phyloP scores from a whole-genome alignment of 2,329 filamentous ascomycete genomes.

The Cercospora sp. region DNA sequence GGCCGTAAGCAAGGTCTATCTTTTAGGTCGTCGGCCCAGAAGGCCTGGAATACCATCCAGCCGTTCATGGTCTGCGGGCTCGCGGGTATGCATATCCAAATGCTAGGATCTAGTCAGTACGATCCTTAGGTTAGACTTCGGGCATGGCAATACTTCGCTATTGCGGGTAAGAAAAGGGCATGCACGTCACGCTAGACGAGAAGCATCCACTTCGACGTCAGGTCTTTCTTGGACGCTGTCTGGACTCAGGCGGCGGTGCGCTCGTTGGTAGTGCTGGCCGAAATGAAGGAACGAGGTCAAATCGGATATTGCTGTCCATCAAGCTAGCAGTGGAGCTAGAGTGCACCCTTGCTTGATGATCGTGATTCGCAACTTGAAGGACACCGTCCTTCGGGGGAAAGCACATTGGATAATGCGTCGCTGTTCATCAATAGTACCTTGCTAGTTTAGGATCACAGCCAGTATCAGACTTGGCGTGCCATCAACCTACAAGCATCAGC shows the following conservation, averaged over 20 bases:
- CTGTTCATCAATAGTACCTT: background rate
- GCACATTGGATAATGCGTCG: background rate
- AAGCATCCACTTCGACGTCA: constrained; percentile 6
- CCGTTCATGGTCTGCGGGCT: background rate
- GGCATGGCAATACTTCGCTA: constrained; percentile 3
- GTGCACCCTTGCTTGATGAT: background rate
- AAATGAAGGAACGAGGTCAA: background rate
- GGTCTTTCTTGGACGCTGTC: constrained; percentile 1
- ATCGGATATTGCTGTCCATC: background rate
- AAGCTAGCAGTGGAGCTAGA: background rate
- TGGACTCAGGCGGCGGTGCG: background rate
- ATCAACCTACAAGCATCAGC: background rate
- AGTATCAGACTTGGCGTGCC: background rate
- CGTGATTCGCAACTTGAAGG: background rate
- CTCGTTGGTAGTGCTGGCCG: background rate
- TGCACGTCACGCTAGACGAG: background rate
- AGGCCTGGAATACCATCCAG: background rate
- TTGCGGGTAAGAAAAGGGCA: background rate
- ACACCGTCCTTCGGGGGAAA: background rate
- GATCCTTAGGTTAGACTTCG: constrained; percentile 7
- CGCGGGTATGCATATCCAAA: constrained; percentile 7
- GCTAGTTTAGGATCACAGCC: background rate
- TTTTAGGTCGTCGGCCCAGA: constrained; percentile 6
- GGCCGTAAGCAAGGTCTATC: constrained; percentile 1
- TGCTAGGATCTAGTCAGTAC: constrained; percentile 1